Conservation (phyloP, 1,139 yeast genomes). For the Suhomyces chickasaworum region DNA sequence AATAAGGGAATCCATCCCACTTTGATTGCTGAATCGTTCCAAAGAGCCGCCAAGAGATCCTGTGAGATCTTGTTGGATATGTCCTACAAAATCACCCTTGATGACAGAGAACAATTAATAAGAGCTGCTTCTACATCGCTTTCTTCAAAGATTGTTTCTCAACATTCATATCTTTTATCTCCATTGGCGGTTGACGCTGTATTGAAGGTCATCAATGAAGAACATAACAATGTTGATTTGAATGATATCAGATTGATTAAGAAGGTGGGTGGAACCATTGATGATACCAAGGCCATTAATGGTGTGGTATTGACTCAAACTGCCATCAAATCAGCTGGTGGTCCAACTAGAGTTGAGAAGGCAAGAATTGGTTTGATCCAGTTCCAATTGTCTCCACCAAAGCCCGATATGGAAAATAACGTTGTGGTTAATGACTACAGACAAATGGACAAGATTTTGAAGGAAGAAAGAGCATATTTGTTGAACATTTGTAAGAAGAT, state of each 20-base stretch:
- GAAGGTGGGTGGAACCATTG: conserved; percentile 97
- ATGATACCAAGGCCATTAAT: conserved; percentile 88
- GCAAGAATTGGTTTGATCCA: conserved; percentile 91
- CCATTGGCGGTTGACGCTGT: conserved; percentile 97
- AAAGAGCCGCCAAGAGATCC: conserved; percentile 87
- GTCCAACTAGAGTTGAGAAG: conserved; percentile 94
- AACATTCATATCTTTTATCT: conserved; percentile 78
- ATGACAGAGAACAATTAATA: conserved; percentile 77
- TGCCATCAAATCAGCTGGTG: conserved; percentile 88
- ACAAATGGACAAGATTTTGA: conserved; percentile 97
- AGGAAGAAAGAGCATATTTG: conserved; percentile 94
- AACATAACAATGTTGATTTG: conserved; percentile 73
- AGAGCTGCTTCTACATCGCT: conserved; percentile 95
- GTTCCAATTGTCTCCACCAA: conserved; percentile 97
- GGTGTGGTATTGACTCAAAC: conserved; percentile 94
- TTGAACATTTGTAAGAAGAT: conserved; percentile 93
- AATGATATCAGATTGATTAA: conserved; percentile 86
- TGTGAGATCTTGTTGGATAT: conserved; percentile 81
- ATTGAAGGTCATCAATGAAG: conserved; percentile 65
- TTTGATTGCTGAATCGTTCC: conserved; percentile 91
- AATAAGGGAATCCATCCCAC: conserved; percentile 96
- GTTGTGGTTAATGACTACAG: conserved; percentile 96
- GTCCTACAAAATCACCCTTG: conserved; percentile 74
- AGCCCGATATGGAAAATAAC: conserved; percentile 98
- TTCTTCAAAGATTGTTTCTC: conserved; percentile 93